These are phyloP conservation scores for Trichoderma simmonsii DNA, from an alignment of 2,329 filamentous ascomycete species.

Conservation along the genomic window DNA sequence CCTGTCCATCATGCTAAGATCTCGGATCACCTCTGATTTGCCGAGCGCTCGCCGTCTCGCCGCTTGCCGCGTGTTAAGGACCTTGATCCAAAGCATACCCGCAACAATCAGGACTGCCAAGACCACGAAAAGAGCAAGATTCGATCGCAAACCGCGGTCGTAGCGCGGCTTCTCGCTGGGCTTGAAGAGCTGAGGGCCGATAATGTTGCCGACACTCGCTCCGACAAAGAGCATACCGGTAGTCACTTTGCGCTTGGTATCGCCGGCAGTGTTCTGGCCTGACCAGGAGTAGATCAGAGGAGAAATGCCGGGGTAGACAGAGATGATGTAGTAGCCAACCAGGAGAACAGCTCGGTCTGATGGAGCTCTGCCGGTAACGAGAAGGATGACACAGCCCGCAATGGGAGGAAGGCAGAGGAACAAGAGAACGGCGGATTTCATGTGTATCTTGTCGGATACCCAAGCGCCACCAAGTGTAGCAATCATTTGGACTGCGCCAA, in stretches of 20 bases:
- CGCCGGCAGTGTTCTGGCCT: slow-evolving; percentile 59
- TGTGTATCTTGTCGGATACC: slow-evolving; percentile 51
- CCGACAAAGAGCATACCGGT: slow-evolving; percentile 60
- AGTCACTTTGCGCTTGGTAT: slow-evolving; percentile 65
- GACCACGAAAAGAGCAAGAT: slow-evolving; percentile 57
- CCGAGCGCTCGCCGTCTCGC: slow-evolving; percentile 34
- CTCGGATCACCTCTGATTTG: slow-evolving; percentile 48
- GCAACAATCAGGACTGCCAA: slow-evolving; percentile 46
- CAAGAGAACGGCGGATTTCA: slow-evolving; percentile 54
- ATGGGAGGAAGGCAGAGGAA: slow-evolving; percentile 56
- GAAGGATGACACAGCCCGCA: slow-evolving; percentile 52
- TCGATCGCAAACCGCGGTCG: slow-evolving; percentile 54
- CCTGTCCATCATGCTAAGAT: slow-evolving; percentile 47
- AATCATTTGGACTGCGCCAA: slow-evolving; percentile 58
- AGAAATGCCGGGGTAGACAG: slow-evolving; percentile 54
- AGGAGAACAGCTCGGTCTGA: slow-evolving; percentile 48
- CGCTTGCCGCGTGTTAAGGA: slow-evolving; percentile 51
- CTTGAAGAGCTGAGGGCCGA: slow-evolving; percentile 60
- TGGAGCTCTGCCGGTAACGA: slow-evolving; percentile 45
- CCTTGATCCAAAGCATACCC: slow-evolving; percentile 36
- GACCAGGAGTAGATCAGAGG: slow-evolving; percentile 57
- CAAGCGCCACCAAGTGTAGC: slow-evolving; percentile 57
- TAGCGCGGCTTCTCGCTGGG: slow-evolving; percentile 58
- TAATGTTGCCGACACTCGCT: slow-evolving; percentile 60
- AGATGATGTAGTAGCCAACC: slow-evolving; percentile 58